Evolutionary conservation across 2,329 filamentous ascomycete species (phyloP), one percentile per base, ranked within the genome.

Genomic region (Curvularia hawaiiensis): DNA sequence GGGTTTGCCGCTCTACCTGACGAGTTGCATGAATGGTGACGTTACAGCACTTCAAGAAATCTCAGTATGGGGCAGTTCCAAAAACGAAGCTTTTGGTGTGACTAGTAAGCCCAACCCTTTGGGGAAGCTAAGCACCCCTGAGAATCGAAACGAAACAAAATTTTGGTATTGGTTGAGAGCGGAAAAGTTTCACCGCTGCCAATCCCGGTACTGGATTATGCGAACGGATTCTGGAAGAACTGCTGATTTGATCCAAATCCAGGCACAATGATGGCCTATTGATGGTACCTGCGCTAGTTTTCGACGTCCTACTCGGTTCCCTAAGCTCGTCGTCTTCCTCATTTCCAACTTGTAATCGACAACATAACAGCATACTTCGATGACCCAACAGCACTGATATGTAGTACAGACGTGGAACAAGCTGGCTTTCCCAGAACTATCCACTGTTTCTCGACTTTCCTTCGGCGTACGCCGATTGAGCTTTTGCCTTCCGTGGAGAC

Each of bases 221-320:
- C 47, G 22, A 56, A 45, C 28, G 3, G 10, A 22, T 28, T 9
- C 30, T 24, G 35, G 40, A 33, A 46, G 7, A 24, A 18, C 40
- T 20, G 33, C 40, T 55, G 40, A 40, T 46, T 50, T 35, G 48
- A 22, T 44, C 7, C 10, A 22, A 26, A 28, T 14, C 47, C 48
- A 31, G 41, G 50, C 33, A 35, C 40, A 46, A 16, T n/a, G 10
- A 46, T 52, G 40, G 26, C 6, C 16, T 28, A 8, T 26, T 7
- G 24, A 35, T n/a, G 11, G 53, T 52, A 56, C 53, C 53, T 56
- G 53, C 53, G 53, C 44, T 56, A 56, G 53, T 28, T 52, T 31
- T 33, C n/a, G 11, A 8, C n/a, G 16, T 45, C 44, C 8, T 26
- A 22, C 18, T 28, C 26, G 16, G 33, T 46, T 16, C 18, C 22